A percentile compares a stretch with the other conserved stretches of the same genome.
Conservation (phyloP, 495 filamentous ascomycete genomes). For the Pseudoneurospora amorphoporcata region DNA sequence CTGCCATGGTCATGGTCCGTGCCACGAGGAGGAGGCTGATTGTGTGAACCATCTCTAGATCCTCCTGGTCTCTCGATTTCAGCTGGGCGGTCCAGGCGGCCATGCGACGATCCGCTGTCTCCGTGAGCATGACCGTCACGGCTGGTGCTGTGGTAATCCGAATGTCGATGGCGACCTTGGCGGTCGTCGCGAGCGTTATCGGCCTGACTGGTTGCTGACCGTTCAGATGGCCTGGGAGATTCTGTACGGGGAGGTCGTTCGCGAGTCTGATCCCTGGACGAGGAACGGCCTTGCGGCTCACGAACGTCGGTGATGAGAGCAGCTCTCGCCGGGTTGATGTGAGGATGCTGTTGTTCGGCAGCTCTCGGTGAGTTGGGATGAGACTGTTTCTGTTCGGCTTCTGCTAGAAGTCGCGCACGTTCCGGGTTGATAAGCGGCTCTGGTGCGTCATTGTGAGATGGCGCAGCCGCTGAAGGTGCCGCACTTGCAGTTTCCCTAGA, state of each 20-base stretch:
- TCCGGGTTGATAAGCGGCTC: constrained; percentile 36
- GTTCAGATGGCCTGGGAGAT: constrained; percentile 42
- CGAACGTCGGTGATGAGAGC: constrained; percentile 38
- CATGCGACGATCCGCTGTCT: constrained; percentile 13
- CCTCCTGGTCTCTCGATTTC: constrained; percentile 24
- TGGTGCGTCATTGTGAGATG: constrained; percentile 24
- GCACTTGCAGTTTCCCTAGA: constrained; percentile 21
- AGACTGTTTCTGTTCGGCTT: constrained; percentile 25
- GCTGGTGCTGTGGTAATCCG: constrained; percentile 25
- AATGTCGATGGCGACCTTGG: constrained; percentile 25
- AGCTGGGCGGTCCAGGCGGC: constrained; percentile 23
- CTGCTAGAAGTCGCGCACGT: constrained; percentile 28
- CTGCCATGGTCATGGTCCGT: constrained; percentile 47
- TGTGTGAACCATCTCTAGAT: constrained; percentile 21
- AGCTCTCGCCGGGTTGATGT: constrained; percentile 47
- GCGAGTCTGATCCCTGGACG: constrained; percentile 32
- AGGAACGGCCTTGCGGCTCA: constrained; percentile 22
- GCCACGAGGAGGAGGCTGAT: constrained; percentile 17
- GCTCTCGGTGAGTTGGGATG: constrained; percentile 47
- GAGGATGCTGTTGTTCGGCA: constrained; percentile 23
- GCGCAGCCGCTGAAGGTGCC: constrained; percentile 20
- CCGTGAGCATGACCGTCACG: constrained; percentile 29
- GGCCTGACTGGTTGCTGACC: constrained; percentile 20
- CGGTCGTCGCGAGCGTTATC: constrained; percentile 39
- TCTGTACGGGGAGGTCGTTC: constrained; percentile 32